A percentile compares a stretch with the other conserved stretches of the same genome.
Conservation (phyloP, 2,329 filamentous ascomycete genomes). For the Cytospora chrysosperma region DNA sequence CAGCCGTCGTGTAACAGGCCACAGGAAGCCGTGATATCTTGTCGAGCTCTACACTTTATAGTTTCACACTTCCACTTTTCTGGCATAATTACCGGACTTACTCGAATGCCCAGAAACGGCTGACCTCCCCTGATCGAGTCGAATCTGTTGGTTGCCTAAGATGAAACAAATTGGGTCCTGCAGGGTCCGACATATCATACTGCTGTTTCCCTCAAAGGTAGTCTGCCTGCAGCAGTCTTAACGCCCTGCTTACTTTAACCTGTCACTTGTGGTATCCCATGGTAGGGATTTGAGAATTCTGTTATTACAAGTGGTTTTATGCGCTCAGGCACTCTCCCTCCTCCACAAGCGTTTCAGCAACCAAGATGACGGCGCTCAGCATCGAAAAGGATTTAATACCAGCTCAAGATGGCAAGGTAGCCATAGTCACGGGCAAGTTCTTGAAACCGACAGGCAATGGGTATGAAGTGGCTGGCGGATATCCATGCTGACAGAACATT, state of each 20-base stretch:
- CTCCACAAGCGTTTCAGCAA: not conserved
- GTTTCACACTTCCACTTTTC: not conserved
- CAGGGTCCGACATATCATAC: no score
- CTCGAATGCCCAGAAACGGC: not conserved
- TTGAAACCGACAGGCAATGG: not conserved
- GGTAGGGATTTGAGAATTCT: no score
- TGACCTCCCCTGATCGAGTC: not conserved
- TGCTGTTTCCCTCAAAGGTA: no score
- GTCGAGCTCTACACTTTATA: not conserved
- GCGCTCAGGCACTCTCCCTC: not conserved
- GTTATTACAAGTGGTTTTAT: not conserved
- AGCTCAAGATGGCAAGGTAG: not conserved
- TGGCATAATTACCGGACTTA: not conserved
- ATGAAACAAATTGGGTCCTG: no score
- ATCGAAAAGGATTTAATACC: not conserved
- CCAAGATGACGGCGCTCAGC: not conserved
- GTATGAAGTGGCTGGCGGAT: not conserved
- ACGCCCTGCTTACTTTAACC: no score
- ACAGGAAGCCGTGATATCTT: not conserved
- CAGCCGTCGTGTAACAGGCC: not conserved
- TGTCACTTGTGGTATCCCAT: no score
- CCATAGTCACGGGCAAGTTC: not conserved
- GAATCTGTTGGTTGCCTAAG: no score
- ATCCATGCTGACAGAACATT: not conserved
- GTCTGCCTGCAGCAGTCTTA: no score